Evolutionary conservation across 768 basidiomycete genomes (phyloP), one percentile per base, ranked within the genome.

Genomic region (Russula sp.): DNA sequence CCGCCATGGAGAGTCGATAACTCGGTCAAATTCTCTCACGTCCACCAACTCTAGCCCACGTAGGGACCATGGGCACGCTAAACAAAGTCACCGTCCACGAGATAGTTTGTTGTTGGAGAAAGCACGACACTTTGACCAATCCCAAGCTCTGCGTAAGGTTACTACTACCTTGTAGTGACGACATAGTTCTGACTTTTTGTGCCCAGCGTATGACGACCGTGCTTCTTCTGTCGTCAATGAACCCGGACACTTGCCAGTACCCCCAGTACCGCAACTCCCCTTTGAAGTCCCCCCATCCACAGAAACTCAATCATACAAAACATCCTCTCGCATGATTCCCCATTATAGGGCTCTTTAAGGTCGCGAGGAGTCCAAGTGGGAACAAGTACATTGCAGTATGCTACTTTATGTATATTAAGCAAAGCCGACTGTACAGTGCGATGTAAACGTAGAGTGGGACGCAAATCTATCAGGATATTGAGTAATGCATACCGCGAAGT

Each of bases 191-290:
- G 66, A 54, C 62, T 64, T 38, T 47, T 67, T 22, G 65, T 69
- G 8, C 55, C 65, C 13, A 53, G 64, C 45, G 58, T 59, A 55
- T 47, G 65, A 49, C 3, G 39, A 29, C 25, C 62, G 58, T n/a
- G 7, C 46, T n/a, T 13, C 52, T n/a, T 59, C 56, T 42, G 42
- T 42, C n/a, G 32, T 46, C 16, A 50, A 48, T 35, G 38, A 65
- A 36, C 62, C 59, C 43, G 46, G 58, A 8, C 35, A 75, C 60
- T 75, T 78, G n/a, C 72, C 77, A 0, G 67, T 72, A 25, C 69
- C 73, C 36, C 67, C 72, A 8, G 65, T 74, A 16, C 69, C 71
- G 36, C 68, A 69, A n/a, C 60, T 75, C 51, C 65, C 62, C 53
- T 65, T 43, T 52, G 46, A 54, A 60, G 45, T 32, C 20, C 8